These are phyloP conservation scores for Polychytrium aggregatum DNA, from an alignment of 192 early-diverging fungal genomes.

Conservation along the genomic window DNA sequence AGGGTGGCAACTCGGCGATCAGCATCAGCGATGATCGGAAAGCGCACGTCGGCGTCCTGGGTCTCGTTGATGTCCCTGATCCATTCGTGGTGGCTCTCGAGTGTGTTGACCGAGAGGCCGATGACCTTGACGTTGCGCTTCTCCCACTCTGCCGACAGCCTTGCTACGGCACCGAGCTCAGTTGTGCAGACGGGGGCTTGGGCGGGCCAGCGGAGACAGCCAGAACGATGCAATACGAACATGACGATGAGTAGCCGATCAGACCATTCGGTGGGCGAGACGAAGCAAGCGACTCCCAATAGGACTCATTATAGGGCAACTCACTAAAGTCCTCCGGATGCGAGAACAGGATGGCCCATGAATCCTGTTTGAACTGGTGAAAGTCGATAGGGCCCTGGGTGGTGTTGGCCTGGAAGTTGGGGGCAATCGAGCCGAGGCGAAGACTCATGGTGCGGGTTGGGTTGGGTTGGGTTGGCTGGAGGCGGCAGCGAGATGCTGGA, in stretches of 20 bases:
- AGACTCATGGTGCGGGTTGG: constrained; percentile 20
- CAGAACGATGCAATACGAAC: too few relatives aligned
- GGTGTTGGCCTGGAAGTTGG: constrained; percentile 73
- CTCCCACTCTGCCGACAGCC: constrained; percentile 63
- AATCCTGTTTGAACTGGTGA: constrained; percentile 73
- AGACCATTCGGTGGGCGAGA: too few relatives aligned
- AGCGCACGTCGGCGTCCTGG: constrained; percentile 56
- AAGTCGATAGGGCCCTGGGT: constrained; percentile 86
- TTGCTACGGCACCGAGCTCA: constrained; percentile 88
- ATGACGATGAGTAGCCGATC: too few relatives aligned
- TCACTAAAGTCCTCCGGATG: constrained; percentile 93
- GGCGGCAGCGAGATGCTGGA: too few relatives aligned
- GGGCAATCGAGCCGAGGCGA: constrained; percentile 35
- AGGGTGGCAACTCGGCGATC: constrained; percentile 73
- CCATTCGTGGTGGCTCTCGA: constrained; percentile 75
- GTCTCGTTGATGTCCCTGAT: constrained; percentile 90
- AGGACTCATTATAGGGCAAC: background rate
- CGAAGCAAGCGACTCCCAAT: too few relatives aligned
- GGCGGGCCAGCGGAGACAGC: too few relatives aligned
- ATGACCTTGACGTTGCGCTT: constrained; percentile 79
- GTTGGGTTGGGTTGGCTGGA: too few relatives aligned
- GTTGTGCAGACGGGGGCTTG: constrained; percentile 87
- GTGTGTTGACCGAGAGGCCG: constrained; percentile 85
- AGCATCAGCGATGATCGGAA: constrained; percentile 94
- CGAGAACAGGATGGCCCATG: constrained; percentile 95